Evolutionary conservation across 2,329 filamentous ascomycete species (phyloP).

Genomic region (Colletotrichum sidae): DNA sequence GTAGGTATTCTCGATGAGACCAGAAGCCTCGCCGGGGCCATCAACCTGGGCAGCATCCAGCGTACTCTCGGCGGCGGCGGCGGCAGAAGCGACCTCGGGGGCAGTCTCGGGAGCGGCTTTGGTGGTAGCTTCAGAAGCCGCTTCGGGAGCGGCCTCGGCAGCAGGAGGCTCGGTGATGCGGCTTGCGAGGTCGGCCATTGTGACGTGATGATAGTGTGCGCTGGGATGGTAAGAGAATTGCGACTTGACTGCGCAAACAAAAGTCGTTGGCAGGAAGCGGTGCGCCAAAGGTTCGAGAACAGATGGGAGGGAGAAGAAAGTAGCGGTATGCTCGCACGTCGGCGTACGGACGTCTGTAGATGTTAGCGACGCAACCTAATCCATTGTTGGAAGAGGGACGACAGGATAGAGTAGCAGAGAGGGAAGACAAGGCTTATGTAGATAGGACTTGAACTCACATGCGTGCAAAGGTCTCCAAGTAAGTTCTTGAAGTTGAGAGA

Average conservation of each 20-base stretch:
- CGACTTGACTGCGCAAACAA: constrained; percentile 17
- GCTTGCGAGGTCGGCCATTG: constrained; percentile 63
- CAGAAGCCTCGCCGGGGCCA: constrained; percentile 55
- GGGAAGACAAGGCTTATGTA: neutral
- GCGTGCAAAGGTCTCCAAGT: neutral
- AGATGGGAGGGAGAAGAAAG: constrained; percentile 26
- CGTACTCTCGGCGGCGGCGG: constrained; percentile 38
- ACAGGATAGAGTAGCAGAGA: neutral
- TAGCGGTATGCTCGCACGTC: constrained; percentile 23
- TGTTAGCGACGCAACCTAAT: constrained; percentile 5
- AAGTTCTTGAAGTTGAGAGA: neutral
- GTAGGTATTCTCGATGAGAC: constrained; percentile 78
- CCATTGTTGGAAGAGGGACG: neutral
- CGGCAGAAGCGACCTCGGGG: constrained; percentile 39
- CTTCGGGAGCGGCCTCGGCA: constrained; percentile 41
- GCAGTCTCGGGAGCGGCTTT: constrained; percentile 39
- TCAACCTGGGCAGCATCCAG: constrained; percentile 49
- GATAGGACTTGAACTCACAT: constrained; percentile 1
- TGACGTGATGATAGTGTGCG: constrained; percentile 22
- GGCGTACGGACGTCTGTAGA: constrained; percentile 7
- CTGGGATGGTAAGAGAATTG: constrained; percentile 7
- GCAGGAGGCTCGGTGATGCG: constrained; percentile 60
- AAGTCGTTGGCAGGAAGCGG: constrained; percentile 32
- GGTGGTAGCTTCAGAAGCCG: constrained; percentile 38
- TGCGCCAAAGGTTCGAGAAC: constrained; percentile 25